Evolutionary conservation across 2,329 filamentous ascomycete genomes (phyloP), one percentile per base, ranked within the genome.

Genomic region (Sclerotinia subarctica): DNA sequence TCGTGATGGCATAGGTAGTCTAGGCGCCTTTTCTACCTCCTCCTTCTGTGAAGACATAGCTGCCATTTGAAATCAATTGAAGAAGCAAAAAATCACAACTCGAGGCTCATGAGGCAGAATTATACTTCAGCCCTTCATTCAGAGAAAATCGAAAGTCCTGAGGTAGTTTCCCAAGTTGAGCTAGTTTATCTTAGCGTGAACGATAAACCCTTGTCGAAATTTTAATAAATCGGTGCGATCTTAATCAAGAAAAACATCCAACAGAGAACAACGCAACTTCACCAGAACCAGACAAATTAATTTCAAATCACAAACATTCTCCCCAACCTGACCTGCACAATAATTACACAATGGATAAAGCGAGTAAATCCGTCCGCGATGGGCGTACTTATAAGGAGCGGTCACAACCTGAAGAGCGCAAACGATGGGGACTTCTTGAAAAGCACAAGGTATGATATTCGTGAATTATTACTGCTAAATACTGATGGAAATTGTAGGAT

Each of bases 351-450:
- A 68, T 68, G 66, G 66, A 68, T 57, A 68, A 68, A 68, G 66
- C 66, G 10, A 68, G 66, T 51, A 68, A 68, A 68, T 68, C 66
- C 44, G 66, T 68, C 44, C 66, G 66, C 26, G 66, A 68, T 64
- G 66, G 92, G 80, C 92, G 93, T 77, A 90, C 93, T 73, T 94
- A 98, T 80, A 87, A 90, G 74, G 95, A 98, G 84, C 90, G 95
- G 75, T 91, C 92, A 47, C 95, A 98, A 79, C 91, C 94, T 52
- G 80, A 87, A 71, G 91, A 94, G 77, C 92, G 95, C 65, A 83
- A 89, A 72, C 92, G 92, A 82, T 93, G 93, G 81, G 95, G 95
- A 72, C 86, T 98, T 29, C 88, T 98, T 70, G 95, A 98, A 80
- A 98, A 99, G 82, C 91, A 95, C 85, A 97, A 97, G 82, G 89